Base-by-base conservation (phyloP, 2,329 filamentous ascomycete genomes). In the Fusarium redolens region DNA sequence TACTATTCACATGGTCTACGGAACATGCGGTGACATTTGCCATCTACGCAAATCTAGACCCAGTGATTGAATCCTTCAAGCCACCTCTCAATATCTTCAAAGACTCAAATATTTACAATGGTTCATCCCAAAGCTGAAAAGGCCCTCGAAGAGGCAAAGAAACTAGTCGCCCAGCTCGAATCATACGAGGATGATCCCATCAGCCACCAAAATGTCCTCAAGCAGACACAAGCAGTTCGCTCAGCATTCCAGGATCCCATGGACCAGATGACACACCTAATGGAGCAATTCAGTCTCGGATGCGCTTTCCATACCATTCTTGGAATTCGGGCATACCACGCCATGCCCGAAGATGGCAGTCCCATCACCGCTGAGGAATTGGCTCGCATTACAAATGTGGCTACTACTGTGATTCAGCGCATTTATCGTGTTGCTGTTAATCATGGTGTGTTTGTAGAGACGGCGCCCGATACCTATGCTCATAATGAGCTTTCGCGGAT, bases 401-500 rank as follows among this genome's bases (percentile, higher is more conserved):
- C 79, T 61, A 65, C 68, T 9, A 80, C 80, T 18, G 77, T 78
- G 25, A 77, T 83, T 45, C 68, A 79, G 20, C 77, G 82, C 6
- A 51, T 74, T 30, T 78, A 80, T 68, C 81, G 80, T 13, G 73
- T 81, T 8, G 71, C 75, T 47, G 58, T 81, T 22, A 77, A 68
- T 28, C 74, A 78, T 58, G 81, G 81, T 25, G 63, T 82, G 43
- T 79, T 78, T 44, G 45, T 37, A 20, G 79, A 82, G 64, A 77
- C 77, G 3, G 74, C 66, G 1, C 71, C 76, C 4, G 76, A 80
- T 65, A 69, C 70, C 12, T 82, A 82, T 59, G 76, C 79, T 18
- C 79, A 81, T 52, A 82, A 81, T 35, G 62, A 69, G n/a, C 69
- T 79, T 37, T 81, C 80, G 0, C 75, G 68, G 31, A 68, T 75